These are phyloP conservation scores for Colletotrichum aenigma DNA, from an alignment of 2,329 filamentous ascomycete species.

Conservation along the genomic window DNA sequence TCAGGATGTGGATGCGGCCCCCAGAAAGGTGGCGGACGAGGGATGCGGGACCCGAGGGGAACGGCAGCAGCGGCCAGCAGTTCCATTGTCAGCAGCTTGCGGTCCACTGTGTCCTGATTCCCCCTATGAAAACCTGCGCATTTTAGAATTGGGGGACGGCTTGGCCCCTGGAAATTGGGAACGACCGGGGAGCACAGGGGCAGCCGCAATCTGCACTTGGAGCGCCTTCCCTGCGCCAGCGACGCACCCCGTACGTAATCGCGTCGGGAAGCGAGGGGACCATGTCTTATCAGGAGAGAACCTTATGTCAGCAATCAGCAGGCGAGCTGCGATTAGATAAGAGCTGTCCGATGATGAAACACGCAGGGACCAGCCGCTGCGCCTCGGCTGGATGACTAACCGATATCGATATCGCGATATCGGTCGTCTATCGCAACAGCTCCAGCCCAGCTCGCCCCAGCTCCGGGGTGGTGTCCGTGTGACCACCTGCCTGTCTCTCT, in stretches of 20 bases:
- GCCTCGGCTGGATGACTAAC: constrained; percentile 16
- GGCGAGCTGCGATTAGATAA: constrained; percentile 1
- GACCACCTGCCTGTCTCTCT: neutral
- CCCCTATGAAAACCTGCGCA: constrained; percentile 19
- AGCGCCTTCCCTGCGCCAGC: neutral
- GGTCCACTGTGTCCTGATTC: neutral
- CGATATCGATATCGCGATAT: constrained; percentile 12
- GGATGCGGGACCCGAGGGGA: neutral
- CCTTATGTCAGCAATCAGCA: neutral
- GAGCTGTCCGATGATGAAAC: neutral
- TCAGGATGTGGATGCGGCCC: neutral
- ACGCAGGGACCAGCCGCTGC: neutral
- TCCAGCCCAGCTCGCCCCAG: neutral
- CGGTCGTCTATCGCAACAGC: constrained; percentile 15
- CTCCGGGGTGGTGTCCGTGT: neutral
- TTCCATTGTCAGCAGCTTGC: neutral
- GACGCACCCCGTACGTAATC: neutral
- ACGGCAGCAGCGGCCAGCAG: neutral
- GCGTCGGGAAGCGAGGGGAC: neutral
- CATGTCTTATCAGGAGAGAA: neutral
- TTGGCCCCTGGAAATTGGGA: constrained; percentile 1
- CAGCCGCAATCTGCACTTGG: neutral
- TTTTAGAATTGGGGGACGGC: neutral
- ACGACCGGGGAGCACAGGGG: neutral
- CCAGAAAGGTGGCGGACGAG: neutral